A percentile compares a stretch with the other conserved stretches of the same genome.
Conservation (phyloP, 2,329 filamentous ascomycete genomes). For the Clarireedia homoeocarpa region DNA sequence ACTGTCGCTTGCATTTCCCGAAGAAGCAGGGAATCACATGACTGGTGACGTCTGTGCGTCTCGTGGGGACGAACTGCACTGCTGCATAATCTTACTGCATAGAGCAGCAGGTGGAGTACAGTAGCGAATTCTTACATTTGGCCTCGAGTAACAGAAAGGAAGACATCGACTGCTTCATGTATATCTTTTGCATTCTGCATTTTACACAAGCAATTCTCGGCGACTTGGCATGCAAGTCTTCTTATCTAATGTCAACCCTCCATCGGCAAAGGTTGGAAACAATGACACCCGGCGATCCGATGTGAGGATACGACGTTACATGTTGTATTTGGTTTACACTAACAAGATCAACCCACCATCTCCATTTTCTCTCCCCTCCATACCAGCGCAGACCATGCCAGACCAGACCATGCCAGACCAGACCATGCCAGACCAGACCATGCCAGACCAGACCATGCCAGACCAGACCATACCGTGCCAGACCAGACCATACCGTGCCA, state of each 20-base stretch:
- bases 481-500: too few species aligned
- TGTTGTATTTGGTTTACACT: neutral
- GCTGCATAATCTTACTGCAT: too few species aligned
- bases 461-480: too few species aligned
- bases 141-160: too few species aligned
- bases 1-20: neutral
- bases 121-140: too few species aligned
- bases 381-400: neutral
- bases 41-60: too few species aligned
- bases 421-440: neutral
- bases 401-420: neutral
- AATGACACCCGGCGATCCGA: neutral
- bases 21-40: neutral
- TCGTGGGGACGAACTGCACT: too few species aligned
- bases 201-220: neutral
- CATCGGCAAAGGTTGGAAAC: neutral
- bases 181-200: neutral
- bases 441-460: neutral
- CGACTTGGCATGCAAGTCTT: neutral
- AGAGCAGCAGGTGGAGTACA: too few species aligned
- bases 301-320: constrained; percentile 9
- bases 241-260: neutral
- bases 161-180: too few species aligned
- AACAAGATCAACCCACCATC: neutral
- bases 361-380: neutral